Base-by-base conservation (phyloP, 306 rosid species). In the Prunus davidiana region DNA sequence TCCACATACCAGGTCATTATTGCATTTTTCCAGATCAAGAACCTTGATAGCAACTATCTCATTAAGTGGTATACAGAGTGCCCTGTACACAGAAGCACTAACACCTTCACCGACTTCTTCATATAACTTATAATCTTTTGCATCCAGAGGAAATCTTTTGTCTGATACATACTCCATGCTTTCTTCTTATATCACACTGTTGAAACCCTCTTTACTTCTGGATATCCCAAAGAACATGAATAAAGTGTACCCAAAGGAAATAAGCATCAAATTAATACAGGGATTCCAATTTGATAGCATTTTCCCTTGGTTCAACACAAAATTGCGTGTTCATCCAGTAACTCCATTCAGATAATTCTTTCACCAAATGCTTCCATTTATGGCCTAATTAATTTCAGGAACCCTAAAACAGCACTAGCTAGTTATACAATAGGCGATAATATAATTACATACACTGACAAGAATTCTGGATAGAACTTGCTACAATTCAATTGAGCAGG, bases 61-160 rank as follows among this genome's bases (percentile, higher is more conserved):
- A 71, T 94, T 94, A 72, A 90, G 84, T 41, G 98, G 98, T 80
- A 92, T 47, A 24, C 98, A 94, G 62, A 94, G 92, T 80, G 97
- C 98, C 87, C 98, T 85, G 80, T 84, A 75, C 75, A 94, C 98
- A 1, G 95, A 82, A 76, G 98, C 98, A 16, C 98, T 94, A 61
- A 94, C 97, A 20, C 98, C 98, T 84, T 94, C 98, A 73, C 98
- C 98, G 68, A 94, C 98, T 86, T 94, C 97, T 92, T 94, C 98
- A 65, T 94, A 94, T 78, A 94, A 85, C 79, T 88, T 90, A 70
- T 94, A 94, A 79, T 94, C 92, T 70, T 85, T 82, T 46, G 97
- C 97, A 79, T 79, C 80, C 67, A 92, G 86, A 78, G 98, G 98
- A 84, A 76, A 94, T 63, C 63, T 86, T 78, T 89, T 94, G 73